These are phyloP conservation scores for Colletotrichum scovillei DNA, from an alignment of 2,329 filamentous ascomycete genomes.

Conservation along the genomic window DNA sequence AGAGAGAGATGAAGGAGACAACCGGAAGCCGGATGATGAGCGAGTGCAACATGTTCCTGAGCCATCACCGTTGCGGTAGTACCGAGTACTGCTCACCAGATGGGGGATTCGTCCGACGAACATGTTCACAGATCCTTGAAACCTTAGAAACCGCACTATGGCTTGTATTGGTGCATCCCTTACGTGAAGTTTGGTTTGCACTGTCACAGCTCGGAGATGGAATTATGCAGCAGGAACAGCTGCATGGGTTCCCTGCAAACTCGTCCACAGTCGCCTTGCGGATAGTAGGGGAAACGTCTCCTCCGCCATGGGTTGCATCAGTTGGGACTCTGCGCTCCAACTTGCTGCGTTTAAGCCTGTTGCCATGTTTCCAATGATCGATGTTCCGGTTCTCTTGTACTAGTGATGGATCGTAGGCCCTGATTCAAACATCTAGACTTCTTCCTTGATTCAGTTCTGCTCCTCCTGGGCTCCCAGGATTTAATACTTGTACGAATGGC, in stretches of 20 bases:
- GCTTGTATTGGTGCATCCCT: neutral
- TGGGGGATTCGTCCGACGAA: constrained; percentile 8
- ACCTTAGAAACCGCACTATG: neutral
- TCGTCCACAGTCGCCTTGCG: neutral
- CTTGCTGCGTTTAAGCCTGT: constrained; percentile 4
- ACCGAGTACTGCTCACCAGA: neutral
- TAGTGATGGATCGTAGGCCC: neutral
- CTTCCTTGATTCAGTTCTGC: neutral
- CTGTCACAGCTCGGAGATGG: constrained; percentile 22
- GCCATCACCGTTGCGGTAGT: neutral
- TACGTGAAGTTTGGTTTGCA: constrained; percentile 2
- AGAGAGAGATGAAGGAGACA: neutral
- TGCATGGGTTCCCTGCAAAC: neutral
- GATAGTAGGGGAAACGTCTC: neutral
- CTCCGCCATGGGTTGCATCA: neutral
- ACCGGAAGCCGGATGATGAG: neutral
- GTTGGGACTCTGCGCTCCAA: neutral
- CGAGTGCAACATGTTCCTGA: neutral
- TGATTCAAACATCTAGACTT: neutral
- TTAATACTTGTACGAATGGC: constrained; percentile 9
- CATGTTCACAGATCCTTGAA: neutral
- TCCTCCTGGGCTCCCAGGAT: neutral
- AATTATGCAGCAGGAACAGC: neutral
- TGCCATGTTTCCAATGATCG: neutral
- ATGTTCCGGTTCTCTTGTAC: neutral